Evolutionary conservation across 1,284 basidiomycete species (phyloP).

Genomic region (Somion occarium): DNA sequence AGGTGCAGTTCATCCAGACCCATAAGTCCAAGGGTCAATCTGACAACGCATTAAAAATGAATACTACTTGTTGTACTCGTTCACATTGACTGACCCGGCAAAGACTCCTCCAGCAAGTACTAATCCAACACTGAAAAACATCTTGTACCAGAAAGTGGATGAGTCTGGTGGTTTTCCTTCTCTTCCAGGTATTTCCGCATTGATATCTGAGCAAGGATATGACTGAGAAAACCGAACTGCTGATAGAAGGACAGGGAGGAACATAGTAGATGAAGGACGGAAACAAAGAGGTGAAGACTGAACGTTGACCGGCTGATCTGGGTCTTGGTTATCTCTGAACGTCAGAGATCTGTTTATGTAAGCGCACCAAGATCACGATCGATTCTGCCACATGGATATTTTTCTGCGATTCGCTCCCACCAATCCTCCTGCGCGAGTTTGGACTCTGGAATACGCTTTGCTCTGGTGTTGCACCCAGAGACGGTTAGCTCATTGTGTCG

Average conservation of each 20-base stretch:
- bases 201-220: constrained; percentile 1
- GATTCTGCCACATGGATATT: not conserved
- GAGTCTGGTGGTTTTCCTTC: constrained; percentile 33
- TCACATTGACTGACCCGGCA: constrained; percentile 61
- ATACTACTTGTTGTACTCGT: not conserved
- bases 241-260: not conserved
- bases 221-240: constrained; percentile 6
- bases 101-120: constrained; percentile 83
- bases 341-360: not conserved
- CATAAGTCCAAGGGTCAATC: constrained; percentile 89
- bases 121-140: constrained; percentile 58
- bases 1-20: constrained; percentile 92
- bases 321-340: no score
- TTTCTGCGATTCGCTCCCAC: not conserved
- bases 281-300: not conserved
- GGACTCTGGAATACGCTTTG: not conserved
- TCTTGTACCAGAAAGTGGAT: constrained; percentile 63
- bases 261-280: not conserved
- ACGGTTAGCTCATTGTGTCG: not conserved
- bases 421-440: not conserved
- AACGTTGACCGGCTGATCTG: no score
- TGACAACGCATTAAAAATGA: constrained; percentile 18
- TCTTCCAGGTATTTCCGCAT: constrained; percentile 2
- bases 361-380: not conserved
- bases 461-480: no score